Base-by-base conservation (phyloP, 257 asterid species). In the Misopates orontium region DNA sequence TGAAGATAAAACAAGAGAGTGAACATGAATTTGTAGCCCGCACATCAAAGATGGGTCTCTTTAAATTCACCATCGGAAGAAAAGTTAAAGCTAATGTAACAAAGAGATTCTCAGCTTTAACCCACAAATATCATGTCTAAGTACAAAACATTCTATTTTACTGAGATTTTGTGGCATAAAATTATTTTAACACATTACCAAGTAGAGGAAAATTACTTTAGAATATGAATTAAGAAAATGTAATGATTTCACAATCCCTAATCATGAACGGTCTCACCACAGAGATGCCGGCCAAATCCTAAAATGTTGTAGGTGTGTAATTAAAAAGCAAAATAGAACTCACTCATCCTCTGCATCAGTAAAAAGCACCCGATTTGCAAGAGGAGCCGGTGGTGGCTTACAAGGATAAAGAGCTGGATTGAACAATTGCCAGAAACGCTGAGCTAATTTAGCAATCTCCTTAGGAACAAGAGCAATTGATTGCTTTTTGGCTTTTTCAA, bases 271-370 rank as follows among this genome's bases (percentile, higher is more conserved):
- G 21, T n/a, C 52, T 25, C 23, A 56, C 25, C 18, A 32, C 12
- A 68, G 19, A 56, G 41, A 56, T 44, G 4, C 58, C 41, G n/a
- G 64, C 48, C 31, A 45, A 70, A 66, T 49, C 54, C 1, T 4
- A 54, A 61, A 63, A 62, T 50, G 55, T 41, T 49, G 18, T 23
- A 71, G 14, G 66, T 61, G 68, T 24, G 39, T 69, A 74, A 75
- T 68, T 60, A 77, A 72, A 66, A 74, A 56, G 73, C 73, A 84
- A 67, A 82, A 79, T 66, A 76, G 75, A 83, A 94, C 99, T 90
- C 86, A 94, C 99, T 85, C 95, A 80, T 94, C 99, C 84, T 94
- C 99, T 6, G 96, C 77, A 64, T 94, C 95, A 36, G 97, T 94
- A 80, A 94, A 94, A 72, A 90, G 97, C 73, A 94, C 88, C 64